Evolutionary conservation across 257 asterid species (phyloP).

Genomic region (Nicotiana undulata): DNA sequence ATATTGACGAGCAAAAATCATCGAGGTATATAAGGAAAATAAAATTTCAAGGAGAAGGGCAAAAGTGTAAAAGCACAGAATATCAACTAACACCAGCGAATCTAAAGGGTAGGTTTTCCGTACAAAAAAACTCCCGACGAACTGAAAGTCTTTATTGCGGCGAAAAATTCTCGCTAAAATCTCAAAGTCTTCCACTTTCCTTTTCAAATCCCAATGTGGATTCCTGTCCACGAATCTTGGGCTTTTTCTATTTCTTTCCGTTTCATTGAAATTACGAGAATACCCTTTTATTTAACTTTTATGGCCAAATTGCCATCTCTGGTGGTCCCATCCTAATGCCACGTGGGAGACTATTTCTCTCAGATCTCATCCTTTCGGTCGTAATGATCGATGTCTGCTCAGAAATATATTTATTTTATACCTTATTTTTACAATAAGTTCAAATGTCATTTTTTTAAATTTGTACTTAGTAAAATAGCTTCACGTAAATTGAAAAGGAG

Average conservation of each 20-base stretch:
- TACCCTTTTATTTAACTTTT: not conserved
- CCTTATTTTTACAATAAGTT: too few relatives aligned
- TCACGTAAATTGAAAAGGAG: too few relatives aligned
- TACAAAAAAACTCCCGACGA: not conserved
- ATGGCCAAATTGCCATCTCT: not conserved
- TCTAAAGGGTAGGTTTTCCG: not conserved
- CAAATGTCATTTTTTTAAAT: too few relatives aligned
- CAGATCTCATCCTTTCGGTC: not conserved
- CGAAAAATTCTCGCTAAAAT: not conserved
- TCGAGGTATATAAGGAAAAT: too few relatives aligned
- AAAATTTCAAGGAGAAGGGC: not conserved
- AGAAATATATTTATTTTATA: not conserved
- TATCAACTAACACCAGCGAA: not conserved
- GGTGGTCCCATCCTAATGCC: not conserved
- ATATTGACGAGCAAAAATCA: too few relatives aligned
- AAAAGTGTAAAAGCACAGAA: not conserved
- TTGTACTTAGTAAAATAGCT: too few relatives aligned
- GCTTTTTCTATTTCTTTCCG: not conserved
- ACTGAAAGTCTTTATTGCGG: not conserved
- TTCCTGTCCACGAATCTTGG: slow-evolving; percentile 18
- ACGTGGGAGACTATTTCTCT: not conserved
- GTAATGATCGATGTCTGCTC: not conserved
- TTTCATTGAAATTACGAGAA: not conserved
- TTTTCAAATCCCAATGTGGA: slow-evolving; percentile 26
- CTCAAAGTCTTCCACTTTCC: not conserved